Base-by-base conservation (phyloP, 768 basidiomycete genomes). In the Sutorius australiensis region DNA sequence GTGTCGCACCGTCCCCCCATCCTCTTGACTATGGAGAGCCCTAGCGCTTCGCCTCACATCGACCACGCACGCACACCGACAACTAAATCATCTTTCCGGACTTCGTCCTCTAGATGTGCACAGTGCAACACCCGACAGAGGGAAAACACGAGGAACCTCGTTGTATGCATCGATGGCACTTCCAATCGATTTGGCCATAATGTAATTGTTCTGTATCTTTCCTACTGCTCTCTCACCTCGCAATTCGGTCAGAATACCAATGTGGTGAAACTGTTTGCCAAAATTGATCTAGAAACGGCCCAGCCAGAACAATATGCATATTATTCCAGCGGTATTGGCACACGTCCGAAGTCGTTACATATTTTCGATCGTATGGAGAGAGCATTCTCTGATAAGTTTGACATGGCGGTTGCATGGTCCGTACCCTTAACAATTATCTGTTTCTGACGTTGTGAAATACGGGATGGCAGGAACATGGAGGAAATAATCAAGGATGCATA, bases 281-380 rank as follows among this genome's bases (percentile, higher is more conserved):
- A 60, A 5, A 52, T 74, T n/a, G 51, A 65, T 14, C 42, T 56
- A 5, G 56, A 67, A 37, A 50, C 63, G 13, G 30, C 38, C 3
- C 21, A 31, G 3, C 48, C 59, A 17, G 48, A 54, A 27, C 74
- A 74, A 52, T 47, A 58, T 12, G 68, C 71, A 2, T 74, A 71
- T 50, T 75, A 74, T 48, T 65, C 67, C 38, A 73, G 72, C 37
- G 73, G 73, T 1, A 72, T 75, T 38, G 73, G 73, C 13, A 74
- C 74, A 0, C 61, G 66, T 33, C 67, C 65, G 0, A 64, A 61
- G 38, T 63, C 68, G 4, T 44, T 59, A 12, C 65, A 69, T 45
- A 51, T 67, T 2, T 1, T 73, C 11, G 19, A 41, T 27, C 63
- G 57, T 14, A 38, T 62, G 11, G 57, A 51, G 38, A 52, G 56